Percentiles rank a stretch among this genome's conserved stretches.
phyloP scores from a whole-genome alignment of 2,329 filamentous ascomycete species.

The Aspergillus thermomutatus region DNA sequence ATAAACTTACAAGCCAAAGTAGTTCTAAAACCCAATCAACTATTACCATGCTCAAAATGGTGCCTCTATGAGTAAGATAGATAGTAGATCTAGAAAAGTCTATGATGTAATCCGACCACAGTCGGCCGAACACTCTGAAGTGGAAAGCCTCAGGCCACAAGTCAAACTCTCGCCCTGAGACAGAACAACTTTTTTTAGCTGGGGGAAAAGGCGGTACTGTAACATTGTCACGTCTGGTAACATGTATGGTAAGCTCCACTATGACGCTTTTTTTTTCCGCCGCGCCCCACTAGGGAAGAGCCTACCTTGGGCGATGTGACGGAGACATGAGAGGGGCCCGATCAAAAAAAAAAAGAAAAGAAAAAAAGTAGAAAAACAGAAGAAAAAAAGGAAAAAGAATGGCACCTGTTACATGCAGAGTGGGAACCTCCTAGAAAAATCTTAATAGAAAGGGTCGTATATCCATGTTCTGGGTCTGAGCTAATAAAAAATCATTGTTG shows the following conservation, averaged over 20 bases:
- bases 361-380: neutral
- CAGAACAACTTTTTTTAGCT: constrained; percentile 1
- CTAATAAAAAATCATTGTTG: constrained; percentile 11
- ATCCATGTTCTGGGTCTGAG: constrained; percentile 3
- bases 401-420: constrained; percentile 20
- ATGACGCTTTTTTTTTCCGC: constrained; percentile 25
- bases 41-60: neutral
- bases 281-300: constrained; percentile 10
- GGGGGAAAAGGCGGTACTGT: neutral
- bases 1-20: too few species aligned
- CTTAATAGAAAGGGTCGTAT: constrained; percentile 9
- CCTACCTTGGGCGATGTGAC: constrained; percentile 12
- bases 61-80: neutral
- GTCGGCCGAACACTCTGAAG: neutral
- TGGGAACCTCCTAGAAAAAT: constrained; percentile 26
- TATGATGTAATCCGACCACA: neutral
- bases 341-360: constrained; percentile 14
- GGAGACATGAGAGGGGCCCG: constrained; percentile 21
- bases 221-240: constrained; percentile 14
- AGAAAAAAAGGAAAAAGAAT: constrained; percentile 12
- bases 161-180: neutral
- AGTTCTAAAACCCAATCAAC: neutral
- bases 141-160: neutral
- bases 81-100: neutral
- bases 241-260: constrained; percentile 20